Percentiles rank a stretch among this genome's conserved stretches.
These are phyloP conservation scores for Salix purpurea DNA, from an alignment of 345 rosid species.

Conservation along the genomic window DNA sequence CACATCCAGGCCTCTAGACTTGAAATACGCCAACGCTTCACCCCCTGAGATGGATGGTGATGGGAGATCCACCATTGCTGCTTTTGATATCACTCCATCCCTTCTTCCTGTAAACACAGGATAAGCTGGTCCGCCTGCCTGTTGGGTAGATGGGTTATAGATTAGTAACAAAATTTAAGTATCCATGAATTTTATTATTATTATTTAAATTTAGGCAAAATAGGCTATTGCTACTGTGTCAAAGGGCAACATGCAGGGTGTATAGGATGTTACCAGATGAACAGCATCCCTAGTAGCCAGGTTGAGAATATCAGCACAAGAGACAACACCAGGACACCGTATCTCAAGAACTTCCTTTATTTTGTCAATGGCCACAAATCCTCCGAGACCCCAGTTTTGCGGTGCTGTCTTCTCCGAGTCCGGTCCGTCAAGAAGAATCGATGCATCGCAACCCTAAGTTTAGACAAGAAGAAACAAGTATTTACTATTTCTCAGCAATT, in stretches of 20 bases:
- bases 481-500: background rate
- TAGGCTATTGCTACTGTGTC: too few species aligned
- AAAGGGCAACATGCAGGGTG: too few species aligned
- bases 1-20: conserved; percentile 13
- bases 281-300: conserved; percentile 83
- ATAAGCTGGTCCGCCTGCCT: conserved; percentile 29
- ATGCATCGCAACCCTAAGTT: conserved; percentile 70
- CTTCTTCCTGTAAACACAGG: conserved; percentile 27
- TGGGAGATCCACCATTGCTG: conserved; percentile 19
- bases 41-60: conserved; percentile 18
- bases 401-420: conserved; percentile 62
- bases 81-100: conserved; percentile 15
- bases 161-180: background rate
- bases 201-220: too few species aligned
- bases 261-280: conserved; percentile 38
- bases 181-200: background rate
- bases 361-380: conserved; percentile 54
- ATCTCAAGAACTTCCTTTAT: conserved; percentile 63
- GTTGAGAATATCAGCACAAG: conserved; percentile 83
- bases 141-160: background rate
- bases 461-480: background rate
- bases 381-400: conserved; percentile 65
- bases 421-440: conserved; percentile 62
- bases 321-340: conserved; percentile 68
- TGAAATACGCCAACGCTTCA: conserved; percentile 17